Evolutionary conservation across 768 basidiomycete species (phyloP), one percentile per base, ranked within the genome.

Genomic region (Kwoniella dendrophila): DNA sequence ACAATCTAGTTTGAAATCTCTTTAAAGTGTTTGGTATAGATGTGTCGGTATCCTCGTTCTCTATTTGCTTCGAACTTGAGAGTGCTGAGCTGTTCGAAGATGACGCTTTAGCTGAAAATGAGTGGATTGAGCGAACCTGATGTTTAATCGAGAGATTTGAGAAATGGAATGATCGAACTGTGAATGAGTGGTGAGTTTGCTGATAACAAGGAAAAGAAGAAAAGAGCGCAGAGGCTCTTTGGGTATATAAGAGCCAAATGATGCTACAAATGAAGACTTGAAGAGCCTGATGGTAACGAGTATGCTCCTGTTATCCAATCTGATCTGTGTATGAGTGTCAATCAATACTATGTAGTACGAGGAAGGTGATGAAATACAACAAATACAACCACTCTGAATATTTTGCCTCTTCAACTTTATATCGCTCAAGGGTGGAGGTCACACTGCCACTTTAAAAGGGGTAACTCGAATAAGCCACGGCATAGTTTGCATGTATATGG

Each of bases 161-260:
- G 16, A 10, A 36, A 12, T 20, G 12, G 33, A 38, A 6, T 8
- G 24, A 47, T 32, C 20, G 32, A 18, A 22, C 4, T 24, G 33
- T 27, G 27, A 49, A 22, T 59, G 58, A 59, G 58, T 59, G 49
- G 58, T 59, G 58, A 14, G 26, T 59, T n/a, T 56, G 43, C 14
- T 11, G 51, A 53, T 22, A 8, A n/a, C 29, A 18, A 6, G 6
- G 16, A 32, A 26, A 32, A 5, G 41, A 44, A 22, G 20, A 27
- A 51, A 29, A 29, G 58, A 59, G 58, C 58, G 29, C 49, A 18
- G 33, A 40, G 22, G 58, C 58, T 51, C 58, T 36, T 56, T 30
- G 41, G 18, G 34, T 11, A 11, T 27, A 36, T 24, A 53, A 53
- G 29, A 53, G 36, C 51, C 51, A 34, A 36, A 53, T 53, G 51